phyloP scores from a whole-genome alignment of 2,329 filamentous ascomycete genomes.

The Microdochium paspali region DNA sequence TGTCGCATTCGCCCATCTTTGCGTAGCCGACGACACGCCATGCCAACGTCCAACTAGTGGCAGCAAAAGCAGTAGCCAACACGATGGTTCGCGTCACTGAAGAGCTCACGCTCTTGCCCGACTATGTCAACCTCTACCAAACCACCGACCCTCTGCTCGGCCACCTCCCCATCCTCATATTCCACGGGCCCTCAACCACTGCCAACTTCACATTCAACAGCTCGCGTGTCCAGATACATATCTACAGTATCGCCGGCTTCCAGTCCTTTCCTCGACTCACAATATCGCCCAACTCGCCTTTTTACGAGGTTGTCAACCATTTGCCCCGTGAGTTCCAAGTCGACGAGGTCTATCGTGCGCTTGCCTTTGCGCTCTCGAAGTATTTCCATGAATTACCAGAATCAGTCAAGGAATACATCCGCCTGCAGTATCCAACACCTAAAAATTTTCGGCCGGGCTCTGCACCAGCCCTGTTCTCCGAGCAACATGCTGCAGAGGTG shows the following conservation, averaged over 20 bases:
- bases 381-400: slow-evolving; percentile 86
- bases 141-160: slow-evolving; percentile 76
- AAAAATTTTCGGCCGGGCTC: slow-evolving; percentile 51
- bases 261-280: slow-evolving; percentile 86
- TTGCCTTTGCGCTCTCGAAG: slow-evolving; percentile 88
- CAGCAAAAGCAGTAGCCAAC: slow-evolving; percentile 19
- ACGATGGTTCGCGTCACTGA: slow-evolving; percentile 78
- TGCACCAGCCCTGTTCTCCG: slow-evolving; percentile 66
- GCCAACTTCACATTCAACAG: slow-evolving; percentile 79
- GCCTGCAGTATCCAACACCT: slow-evolving; percentile 40
- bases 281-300: slow-evolving; percentile 82
- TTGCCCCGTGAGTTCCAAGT: slow-evolving; percentile 91
- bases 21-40: slow-evolving; percentile 13
- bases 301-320: slow-evolving; percentile 83
- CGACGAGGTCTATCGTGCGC: slow-evolving; percentile 81
- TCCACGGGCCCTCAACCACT: slow-evolving; percentile 85
- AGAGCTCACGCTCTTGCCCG: slow-evolving; percentile 69
- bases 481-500: slow-evolving; percentile 87
- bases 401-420: slow-evolving; percentile 63
- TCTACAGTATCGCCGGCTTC: slow-evolving; percentile 82
- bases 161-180: slow-evolving; percentile 75
- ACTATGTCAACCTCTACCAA: slow-evolving; percentile 81
- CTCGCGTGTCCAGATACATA: slow-evolving; percentile 88
- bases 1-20: background rate
- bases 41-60: slow-evolving; percentile 29